phyloP scores from a whole-genome alignment of 805 yeast genomes.

The Saccharomycopsis babjevae region DNA sequence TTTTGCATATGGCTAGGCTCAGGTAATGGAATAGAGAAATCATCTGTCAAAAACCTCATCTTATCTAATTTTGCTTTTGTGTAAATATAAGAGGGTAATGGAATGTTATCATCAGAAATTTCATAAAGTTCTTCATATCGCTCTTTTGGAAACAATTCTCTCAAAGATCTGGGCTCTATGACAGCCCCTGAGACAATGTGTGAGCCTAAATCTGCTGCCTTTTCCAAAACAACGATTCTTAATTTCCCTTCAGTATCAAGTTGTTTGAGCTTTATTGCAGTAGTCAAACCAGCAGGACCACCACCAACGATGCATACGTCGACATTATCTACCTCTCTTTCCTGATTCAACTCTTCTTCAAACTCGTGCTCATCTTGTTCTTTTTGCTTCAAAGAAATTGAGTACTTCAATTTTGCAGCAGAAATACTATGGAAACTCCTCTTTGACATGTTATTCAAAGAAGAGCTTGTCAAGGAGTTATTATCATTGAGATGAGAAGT shows the following conservation, averaged over 20 bases:
- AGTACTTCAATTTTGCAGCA: not conserved
- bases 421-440: not conserved
- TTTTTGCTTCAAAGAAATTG: not conserved
- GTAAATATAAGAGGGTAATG: conserved; percentile 65
- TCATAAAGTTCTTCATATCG: conserved; percentile 27
- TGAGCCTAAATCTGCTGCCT: conserved; percentile 86
- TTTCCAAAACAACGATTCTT: conserved; percentile 83
- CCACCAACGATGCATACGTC: conserved; percentile 97
- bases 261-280: conserved; percentile 85
- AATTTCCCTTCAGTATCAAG: conserved; percentile 64
- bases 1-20: conserved; percentile 90
- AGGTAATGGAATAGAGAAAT: conserved; percentile 61
- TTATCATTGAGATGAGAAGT: not conserved
- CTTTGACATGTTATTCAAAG: not conserved
- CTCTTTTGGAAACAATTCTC: conserved; percentile 73
- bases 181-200: conserved; percentile 94
- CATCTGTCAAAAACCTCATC: conserved; percentile 57
- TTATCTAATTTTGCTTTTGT: conserved; percentile 70
- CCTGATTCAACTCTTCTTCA: not conserved
- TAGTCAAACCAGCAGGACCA: conserved; percentile 94
- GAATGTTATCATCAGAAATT: conserved; percentile 34
- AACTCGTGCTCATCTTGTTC: not conserved
- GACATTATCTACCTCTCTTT: conserved; percentile 46
- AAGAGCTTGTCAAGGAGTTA: not conserved
- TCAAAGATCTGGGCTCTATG: conserved; percentile 78